Evolutionary conservation across 2,329 filamentous ascomycete species (phyloP), one percentile per base, ranked within the genome.

Genomic region (Ascochyta lentis): DNA sequence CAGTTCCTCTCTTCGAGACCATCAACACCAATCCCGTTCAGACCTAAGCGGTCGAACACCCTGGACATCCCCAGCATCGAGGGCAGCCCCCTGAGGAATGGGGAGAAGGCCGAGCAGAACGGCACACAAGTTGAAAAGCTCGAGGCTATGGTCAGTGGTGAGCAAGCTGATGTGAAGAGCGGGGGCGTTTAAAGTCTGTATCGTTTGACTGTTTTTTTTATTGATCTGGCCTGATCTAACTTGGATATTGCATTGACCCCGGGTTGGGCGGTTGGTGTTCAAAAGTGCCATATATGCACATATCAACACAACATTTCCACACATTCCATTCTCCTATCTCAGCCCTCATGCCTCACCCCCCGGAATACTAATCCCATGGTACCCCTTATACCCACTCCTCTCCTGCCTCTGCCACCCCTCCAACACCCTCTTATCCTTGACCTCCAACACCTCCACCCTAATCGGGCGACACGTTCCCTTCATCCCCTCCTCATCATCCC

Each of bases 1-100:
- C 34, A 93, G 90, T 94, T 94, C 76, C 82, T 92, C 33, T 82
- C 85, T 24, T 90, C 86, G 63, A 82, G 87, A 58, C 87, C 89
- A 3, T 83, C 84, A 31, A 92, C 89, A 37, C 89, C 89, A 19
- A 81, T 88, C 43, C 80, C 86, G 8, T 84, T 87, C 77, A 83
- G 83, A 56, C 83, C 83, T 8, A 82, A 80, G 60, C 80, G 84
- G 53, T 80, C 83, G 42, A 82, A 84, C 59, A 81, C 80, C 19
- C 60, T 70, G 39, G 69, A 72, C 3, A 65, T 78, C 19, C 68
- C 70, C 19, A 68, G 61, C 41, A 65, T 68, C 2, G 62, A 65
- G 27, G 54, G 59, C 29, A 72, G 69, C 40, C 71, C 71, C 0
- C 56, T 49, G 26, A 40, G 41, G 6, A 54, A 55, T 16, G 51